phyloP scores from a whole-genome alignment of 106 monocot genomes.

The Platanthera zijinensis region DNA sequence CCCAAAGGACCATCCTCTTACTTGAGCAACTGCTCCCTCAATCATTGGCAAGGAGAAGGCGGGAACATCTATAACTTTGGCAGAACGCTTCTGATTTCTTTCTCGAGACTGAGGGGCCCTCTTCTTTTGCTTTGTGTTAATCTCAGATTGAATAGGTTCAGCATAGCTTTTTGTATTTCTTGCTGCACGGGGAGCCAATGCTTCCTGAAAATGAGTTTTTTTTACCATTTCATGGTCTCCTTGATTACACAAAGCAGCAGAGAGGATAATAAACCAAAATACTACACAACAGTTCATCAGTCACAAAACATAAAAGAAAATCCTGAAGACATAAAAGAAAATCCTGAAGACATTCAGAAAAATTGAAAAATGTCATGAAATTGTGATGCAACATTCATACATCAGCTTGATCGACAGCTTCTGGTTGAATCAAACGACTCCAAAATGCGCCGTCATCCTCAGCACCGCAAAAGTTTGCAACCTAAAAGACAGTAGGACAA shows the following conservation, averaged over 20 bases:
- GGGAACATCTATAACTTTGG: conserved; percentile 38
- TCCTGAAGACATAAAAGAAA: neutral
- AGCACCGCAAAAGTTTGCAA: conserved; percentile 84
- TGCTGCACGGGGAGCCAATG: conserved; percentile 94
- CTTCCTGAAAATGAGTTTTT: conserved; percentile 35
- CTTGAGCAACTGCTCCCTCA: conserved; percentile 73
- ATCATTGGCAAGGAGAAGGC: conserved; percentile 50
- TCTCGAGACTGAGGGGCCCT: conserved; percentile 49
- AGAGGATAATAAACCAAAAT: neutral
- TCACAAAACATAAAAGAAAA: neutral
- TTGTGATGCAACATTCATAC: conserved; percentile 23
- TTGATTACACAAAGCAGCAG: neutral
- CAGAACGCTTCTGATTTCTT: conserved; percentile 45
- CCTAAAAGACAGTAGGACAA: conserved; percentile 26
- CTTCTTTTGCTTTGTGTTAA: conserved; percentile 47
- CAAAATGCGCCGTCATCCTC: conserved; percentile 97
- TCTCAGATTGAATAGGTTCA: conserved; percentile 54
- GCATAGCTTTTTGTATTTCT: conserved; percentile 92
- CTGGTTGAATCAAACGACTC: conserved; percentile 96
- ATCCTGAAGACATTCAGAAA: neutral
- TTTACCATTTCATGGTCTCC: neutral
- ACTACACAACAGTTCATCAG: neutral
- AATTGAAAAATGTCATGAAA: neutral
- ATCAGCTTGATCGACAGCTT: conserved; percentile 57
- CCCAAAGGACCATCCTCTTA: conserved; percentile 90